Base-by-base conservation (phyloP, 371 early-diverging fungal species). In the Apophysomyces variabilis region DNA sequence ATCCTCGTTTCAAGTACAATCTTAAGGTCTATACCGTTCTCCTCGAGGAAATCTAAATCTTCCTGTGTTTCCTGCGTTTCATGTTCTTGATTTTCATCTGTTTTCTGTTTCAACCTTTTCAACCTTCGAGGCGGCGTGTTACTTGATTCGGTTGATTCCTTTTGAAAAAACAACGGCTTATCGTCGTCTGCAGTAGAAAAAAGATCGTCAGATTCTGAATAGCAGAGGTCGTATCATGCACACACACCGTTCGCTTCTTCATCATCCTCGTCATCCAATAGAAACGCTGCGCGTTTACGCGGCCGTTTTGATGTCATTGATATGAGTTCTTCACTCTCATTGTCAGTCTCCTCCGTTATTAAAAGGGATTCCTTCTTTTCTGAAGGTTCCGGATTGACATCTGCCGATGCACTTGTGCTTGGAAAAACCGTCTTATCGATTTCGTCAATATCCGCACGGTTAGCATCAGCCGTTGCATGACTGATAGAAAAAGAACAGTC, bases 31-130 rank as follows among this genome's bases (percentile, higher is more conserved):
- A 60, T 61, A 64, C 69, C 69, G 39, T 69, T 69, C 41, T 64
- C 65, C 16, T 60, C 58, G 14, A 69, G 43, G 18, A 69, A 69
- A 37, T 69, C 69, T 61, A 69, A 60, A 38, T 69, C 69, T 39
- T 69, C 62, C 14, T 58, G 54, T 21, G 54, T 50, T 7, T 50
- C 41, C 13, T 8, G 13, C 41, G 41, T 41, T 1, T 41, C 8
- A 41, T 41, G 41, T 13, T 41, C 5, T 41, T 41, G 41, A 41
- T 5, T 41, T 41, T 41, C 41, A 0, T 41, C 32, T 26, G 32
- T 26, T 26, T 26, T 26, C 32, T 26, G 32, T 26, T 26, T 26
- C 3, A 26, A 26, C 32, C 32, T 26, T 26, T 26, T 26, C 32
- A 26, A 26, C 32, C 32, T 26, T 26, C 32, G 32, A 26, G 32